These are phyloP conservation scores for Eucalyptus marginata DNA, from an alignment of 345 rosid species.

Conservation along the genomic window DNA sequence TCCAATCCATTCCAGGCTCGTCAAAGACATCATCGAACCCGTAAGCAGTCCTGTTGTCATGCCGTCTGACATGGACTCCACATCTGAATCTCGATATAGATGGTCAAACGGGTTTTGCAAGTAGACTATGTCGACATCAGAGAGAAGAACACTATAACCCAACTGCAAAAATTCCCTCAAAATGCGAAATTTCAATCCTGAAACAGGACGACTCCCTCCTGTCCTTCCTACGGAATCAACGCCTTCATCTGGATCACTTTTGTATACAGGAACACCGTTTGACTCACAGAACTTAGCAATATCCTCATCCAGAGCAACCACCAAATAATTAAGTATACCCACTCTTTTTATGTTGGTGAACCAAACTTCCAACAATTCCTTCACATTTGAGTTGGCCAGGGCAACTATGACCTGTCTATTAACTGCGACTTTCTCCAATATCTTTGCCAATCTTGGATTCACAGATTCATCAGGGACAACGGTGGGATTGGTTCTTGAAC, in stretches of 20 bases:
- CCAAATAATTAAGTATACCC: constrained; percentile 17
- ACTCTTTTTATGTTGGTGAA: constrained; percentile 30
- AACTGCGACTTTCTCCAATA: constrained; percentile 17
- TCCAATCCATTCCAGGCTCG: constrained; percentile 39
- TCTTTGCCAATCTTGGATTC: constrained; percentile 26
- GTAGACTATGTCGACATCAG: constrained; percentile 25
- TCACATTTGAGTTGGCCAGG: constrained; percentile 36
- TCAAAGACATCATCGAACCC: constrained; percentile 26
- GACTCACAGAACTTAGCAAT: constrained; percentile 16
- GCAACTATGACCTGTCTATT: constrained; percentile 27
- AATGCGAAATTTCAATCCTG: constrained; percentile 30
- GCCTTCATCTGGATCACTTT: constrained; percentile 16
- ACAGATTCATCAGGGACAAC: constrained; percentile 29
- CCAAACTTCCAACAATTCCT: constrained; percentile 31
- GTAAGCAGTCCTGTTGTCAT: constrained; percentile 26
- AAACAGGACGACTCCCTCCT: constrained; percentile 24
- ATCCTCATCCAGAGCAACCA: constrained; percentile 25
- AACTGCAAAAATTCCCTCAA: constrained; percentile 42
- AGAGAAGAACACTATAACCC: constrained; percentile 35
- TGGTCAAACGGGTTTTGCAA: constrained; percentile 32
- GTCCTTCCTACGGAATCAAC: constrained; percentile 20
- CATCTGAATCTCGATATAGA: constrained; percentile 29
- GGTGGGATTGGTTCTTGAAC: constrained; percentile 24
- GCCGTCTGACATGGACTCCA: constrained; percentile 41
- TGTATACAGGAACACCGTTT: constrained; percentile 26